Conservation (phyloP, 2,329 filamentous ascomycete genomes). For the Lachnellula cervina region DNA sequence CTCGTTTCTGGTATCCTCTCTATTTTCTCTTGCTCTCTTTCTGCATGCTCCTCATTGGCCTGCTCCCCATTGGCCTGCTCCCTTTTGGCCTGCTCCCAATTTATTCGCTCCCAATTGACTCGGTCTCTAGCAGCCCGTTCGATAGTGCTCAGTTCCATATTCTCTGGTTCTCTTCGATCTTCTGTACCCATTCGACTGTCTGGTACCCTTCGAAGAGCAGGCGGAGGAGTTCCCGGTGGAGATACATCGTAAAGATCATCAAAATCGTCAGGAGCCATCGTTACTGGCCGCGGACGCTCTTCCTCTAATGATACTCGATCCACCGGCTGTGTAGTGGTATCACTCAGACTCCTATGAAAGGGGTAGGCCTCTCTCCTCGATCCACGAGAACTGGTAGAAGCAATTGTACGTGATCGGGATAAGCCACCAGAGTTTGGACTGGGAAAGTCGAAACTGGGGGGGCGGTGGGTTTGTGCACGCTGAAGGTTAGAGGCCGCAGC, state of each 20-base stretch:
- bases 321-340: conserved; percentile 30
- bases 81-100: not conserved
- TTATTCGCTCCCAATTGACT: too few relatives aligned
- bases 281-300: conserved; percentile 29
- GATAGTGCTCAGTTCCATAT: too few relatives aligned
- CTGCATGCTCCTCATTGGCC: not conserved
- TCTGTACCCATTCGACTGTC: not conserved
- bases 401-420: conserved; percentile 25
- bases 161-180: too few relatives aligned
- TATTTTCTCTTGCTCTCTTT: not conserved
- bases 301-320: conserved; percentile 21
- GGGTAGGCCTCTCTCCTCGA: conserved; percentile 22
- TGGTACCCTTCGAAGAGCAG: conserved; percentile 4
- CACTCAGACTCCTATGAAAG: conserved; percentile 35
- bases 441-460: conserved; percentile 22
- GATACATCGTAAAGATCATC: conserved; percentile 34
- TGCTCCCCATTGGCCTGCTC: not conserved
- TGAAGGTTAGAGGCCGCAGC: conserved; percentile 24
- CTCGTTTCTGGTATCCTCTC: not conserved
- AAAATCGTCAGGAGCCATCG: conserved; percentile 29
- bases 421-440: conserved; percentile 20
- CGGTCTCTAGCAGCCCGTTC: too few relatives aligned
- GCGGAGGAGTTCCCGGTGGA: conserved; percentile 27
- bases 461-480: conserved; percentile 24
- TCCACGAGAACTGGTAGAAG: conserved; percentile 20